phyloP scores from a whole-genome alignment of 1,284 basidiomycete genomes.

The Tilletia caries region DNA sequence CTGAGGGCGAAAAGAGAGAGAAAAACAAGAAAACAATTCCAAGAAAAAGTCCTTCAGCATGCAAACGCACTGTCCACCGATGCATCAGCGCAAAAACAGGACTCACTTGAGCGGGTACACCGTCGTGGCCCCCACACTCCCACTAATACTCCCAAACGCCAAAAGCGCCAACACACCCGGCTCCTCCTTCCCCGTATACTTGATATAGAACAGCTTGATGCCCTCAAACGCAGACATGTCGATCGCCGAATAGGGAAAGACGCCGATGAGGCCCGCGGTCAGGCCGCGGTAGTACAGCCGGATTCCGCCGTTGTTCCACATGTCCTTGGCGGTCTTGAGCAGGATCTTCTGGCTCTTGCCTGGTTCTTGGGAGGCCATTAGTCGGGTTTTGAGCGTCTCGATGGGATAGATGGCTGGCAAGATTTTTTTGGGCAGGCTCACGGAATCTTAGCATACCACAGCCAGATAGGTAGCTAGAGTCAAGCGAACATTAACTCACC shows the following conservation, averaged over 20 bases:
- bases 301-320: constrained; percentile 75
- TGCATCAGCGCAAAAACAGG: neutral
- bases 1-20: constrained; percentile 65
- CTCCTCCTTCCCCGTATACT: constrained; percentile 54
- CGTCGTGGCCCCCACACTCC: constrained; percentile 55
- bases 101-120: constrained; percentile 52
- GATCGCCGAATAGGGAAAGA: constrained; percentile 56
- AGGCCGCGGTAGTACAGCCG: constrained; percentile 87
- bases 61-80: no score
- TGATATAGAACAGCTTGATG: constrained; percentile 56
- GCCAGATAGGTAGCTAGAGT: no score
- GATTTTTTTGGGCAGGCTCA: no score
- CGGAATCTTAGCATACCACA: no score
- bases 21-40: no score
- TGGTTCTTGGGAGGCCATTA: constrained; percentile 72
- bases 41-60: no score
- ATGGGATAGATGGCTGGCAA: constrained; percentile 52
- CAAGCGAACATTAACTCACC: constrained; percentile 29
- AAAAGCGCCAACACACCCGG: constrained; percentile 55
- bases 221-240: constrained; percentile 57
- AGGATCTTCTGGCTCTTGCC: constrained; percentile 60
- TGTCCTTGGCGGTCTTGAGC: constrained; percentile 63
- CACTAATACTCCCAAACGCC: constrained; percentile 55
- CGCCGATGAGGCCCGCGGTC: constrained; percentile 60
- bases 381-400: constrained; percentile 52